Evolutionary conservation across 768 basidiomycete genomes (phyloP).

Genomic region (Tylopilus rubrobrunneus): DNA sequence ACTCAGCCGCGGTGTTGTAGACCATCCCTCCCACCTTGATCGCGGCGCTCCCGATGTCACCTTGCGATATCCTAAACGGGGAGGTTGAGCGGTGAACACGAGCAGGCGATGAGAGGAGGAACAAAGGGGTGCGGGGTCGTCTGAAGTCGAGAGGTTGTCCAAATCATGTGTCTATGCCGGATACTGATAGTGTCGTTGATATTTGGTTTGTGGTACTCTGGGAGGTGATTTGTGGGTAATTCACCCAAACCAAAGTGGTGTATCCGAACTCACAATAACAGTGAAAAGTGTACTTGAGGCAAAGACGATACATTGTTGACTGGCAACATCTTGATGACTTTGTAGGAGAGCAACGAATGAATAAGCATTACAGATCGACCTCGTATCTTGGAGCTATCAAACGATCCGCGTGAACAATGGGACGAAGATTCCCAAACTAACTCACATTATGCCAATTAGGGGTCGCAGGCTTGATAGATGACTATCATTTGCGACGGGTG

Average conservation of each 20-base stretch:
- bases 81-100: too few relatives aligned
- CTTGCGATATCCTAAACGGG: too few relatives aligned
- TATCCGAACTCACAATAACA: conserved; percentile 47
- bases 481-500: conserved; percentile 28
- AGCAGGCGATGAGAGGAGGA: too few relatives aligned
- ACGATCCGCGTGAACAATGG: too few relatives aligned
- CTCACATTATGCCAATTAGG: conserved; percentile 34
- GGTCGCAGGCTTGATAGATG: conserved; percentile 31
- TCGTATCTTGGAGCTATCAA: conserved; percentile 22
- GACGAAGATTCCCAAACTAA: too few relatives aligned
- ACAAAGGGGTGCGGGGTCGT: too few relatives aligned
- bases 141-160: too few relatives aligned
- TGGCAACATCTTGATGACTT: conserved; percentile 45
- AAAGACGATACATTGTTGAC: conserved; percentile 44
- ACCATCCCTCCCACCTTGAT: too few relatives aligned
- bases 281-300: conserved; percentile 47
- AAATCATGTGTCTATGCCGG: too few relatives aligned
- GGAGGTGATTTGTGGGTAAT: conserved; percentile 2
- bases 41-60: too few relatives aligned
- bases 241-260: not conserved
- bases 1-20: too few relatives aligned
- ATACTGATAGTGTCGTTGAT: conserved; percentile 52
- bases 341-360: conserved; percentile 44
- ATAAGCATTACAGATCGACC: conserved; percentile 21
- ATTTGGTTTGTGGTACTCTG: conserved; percentile 41